Base-by-base conservation (phyloP, 257 asterid species). In the Penstemon barbatus region DNA sequence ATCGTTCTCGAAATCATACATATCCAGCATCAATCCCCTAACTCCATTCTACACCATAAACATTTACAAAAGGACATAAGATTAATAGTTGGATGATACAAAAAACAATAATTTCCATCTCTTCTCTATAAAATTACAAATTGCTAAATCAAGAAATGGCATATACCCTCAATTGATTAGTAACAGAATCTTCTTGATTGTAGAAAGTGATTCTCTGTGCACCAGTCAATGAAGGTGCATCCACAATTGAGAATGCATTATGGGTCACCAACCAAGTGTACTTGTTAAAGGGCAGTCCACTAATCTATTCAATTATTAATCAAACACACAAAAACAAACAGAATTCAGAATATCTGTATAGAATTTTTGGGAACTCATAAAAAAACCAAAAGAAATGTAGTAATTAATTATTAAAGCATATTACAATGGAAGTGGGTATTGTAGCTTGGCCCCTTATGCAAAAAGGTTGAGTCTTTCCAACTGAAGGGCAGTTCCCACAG, bases 1-100 rank as follows among this genome's bases (percentile, higher is more conserved):
- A 74, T 90, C 96, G 49, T 88, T 84, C 85, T 88, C 95, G 78
- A 93, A 93, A 74, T 93, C 99, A 57, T 93, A 90, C 99, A 93
- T 88, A 78, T 93, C 99, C 86, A 93, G 84, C 99, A 93, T 93
- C 85, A 93, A 79, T 50, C 99, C 99, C 77, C 99, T 84, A 63
- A 90, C 99, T 81, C 97, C 97, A 81, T 93, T 93, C 99, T 90
- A 79, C 66, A 81, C 63, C 79, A 72, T 50, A 65, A 15, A 19
- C 67, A 56, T 43, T 4, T 3, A 70, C 63, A 49, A 54, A 76
- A 59, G 63, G 51, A 66, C n/a, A 56, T 57, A 60, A 62, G 50
- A 63, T 55, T 40, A 68, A 66, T 15, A 43, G 1, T 11, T n/a
- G 38, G 44, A 73, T 54, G 41, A 51, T 33, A 36, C 57, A 25